These are phyloP conservation scores for Lasiodiplodia theobromae DNA, from an alignment of 2,329 filamentous ascomycete species.

Conservation along the genomic window DNA sequence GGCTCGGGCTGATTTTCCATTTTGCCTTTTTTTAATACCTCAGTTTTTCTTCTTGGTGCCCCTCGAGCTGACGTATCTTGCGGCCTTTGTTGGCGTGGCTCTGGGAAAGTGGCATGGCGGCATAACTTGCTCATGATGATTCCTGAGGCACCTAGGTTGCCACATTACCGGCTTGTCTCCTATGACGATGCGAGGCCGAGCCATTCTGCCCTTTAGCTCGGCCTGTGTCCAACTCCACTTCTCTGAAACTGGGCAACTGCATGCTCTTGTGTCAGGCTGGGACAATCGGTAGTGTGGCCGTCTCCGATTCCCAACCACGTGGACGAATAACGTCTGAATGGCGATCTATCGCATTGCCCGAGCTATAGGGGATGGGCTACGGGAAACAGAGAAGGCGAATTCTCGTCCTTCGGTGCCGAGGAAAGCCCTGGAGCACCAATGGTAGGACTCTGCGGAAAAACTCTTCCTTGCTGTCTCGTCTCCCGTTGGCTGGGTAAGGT, in stretches of 20 bases:
- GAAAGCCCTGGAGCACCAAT: neutral
- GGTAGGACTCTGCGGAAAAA: neutral
- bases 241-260: constrained; percentile 21
- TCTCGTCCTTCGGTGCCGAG: neutral
- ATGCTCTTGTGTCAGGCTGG: constrained; percentile 1
- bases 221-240: constrained; percentile 7
- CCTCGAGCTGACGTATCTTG: constrained; percentile 13
- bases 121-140: neutral
- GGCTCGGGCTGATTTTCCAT: neutral
- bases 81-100: neutral
- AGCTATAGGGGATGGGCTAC: neutral
- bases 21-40: neutral
- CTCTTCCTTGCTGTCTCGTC: neutral
- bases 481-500: constrained; percentile 4
- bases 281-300: neutral
- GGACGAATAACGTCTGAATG: constrained; percentile 6
- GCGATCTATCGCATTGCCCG: constrained; percentile 21
- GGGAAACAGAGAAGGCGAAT: neutral
- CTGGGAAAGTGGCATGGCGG: constrained; percentile 14
- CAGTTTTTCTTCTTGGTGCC: neutral
- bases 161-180: neutral
- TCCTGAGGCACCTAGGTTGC: neutral
- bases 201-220: neutral
- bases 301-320: constrained; percentile 3
- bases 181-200: neutral